Base-by-base conservation (phyloP, 805 yeast genomes). In the Brettanomyces custersianus region DNA sequence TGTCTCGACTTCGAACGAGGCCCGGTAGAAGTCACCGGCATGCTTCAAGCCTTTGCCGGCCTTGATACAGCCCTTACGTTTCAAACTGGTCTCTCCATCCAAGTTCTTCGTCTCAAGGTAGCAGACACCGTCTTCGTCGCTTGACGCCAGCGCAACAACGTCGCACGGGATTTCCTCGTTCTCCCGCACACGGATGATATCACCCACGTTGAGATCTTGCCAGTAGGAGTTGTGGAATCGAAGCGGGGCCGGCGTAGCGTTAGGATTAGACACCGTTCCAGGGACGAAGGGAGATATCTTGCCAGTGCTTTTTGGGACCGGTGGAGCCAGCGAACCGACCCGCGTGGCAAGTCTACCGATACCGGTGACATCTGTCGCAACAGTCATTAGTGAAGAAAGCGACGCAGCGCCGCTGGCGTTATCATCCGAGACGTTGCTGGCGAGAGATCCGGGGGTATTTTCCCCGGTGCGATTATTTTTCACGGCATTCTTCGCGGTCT, bases 101-200 rank as follows among this genome's bases (percentile, higher is more conserved):
- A 79, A 59, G 47, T 77, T 78, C 45, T 77, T 74, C 1, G 86
- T 78, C 46, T 78, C 94, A 22, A 81, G 62, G 42, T 63, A 69
- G 57, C 88, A 80, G 34, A 70, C 72, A 34, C 79, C 80, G 46
- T 80, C 85, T 2, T 66, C 55, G 49, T 80, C 86, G 22, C 84
- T 74, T 3, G 87, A 68, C 4, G 86, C 65, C 6, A 82, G 51
- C 23, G 81, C 55, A 32, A 80, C 63, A 11, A 77, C 54, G 57
- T 82, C 94, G 2, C 90, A 87, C 1, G 94, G 94, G 5, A 80
- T 68, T 59, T 81, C 90, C 51, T 82, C 92, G 50, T 82, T 77
- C 44, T 75, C 74, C 42, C 78, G 72, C 19, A 82, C 66, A 48
- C 88, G 65, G 19, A 82, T 68, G 33, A 82, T 63, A 47, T 82